phyloP scores from a whole-genome alignment of 768 basidiomycete genomes.

The Auriculariales sp. region DNA sequence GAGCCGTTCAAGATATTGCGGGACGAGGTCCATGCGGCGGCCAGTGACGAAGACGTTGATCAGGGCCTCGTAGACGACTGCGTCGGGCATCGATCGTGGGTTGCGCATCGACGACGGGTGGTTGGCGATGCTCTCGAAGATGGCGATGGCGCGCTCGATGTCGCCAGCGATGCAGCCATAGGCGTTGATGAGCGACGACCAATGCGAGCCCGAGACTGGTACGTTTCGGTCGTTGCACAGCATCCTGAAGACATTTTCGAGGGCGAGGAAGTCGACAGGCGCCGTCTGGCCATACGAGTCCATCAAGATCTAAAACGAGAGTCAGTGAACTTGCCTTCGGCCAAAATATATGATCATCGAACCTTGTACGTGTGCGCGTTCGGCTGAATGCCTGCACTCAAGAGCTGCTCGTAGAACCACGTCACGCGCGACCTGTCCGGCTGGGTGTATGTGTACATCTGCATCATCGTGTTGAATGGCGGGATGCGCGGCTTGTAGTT shows the following conservation, averaged over 20 bases:
- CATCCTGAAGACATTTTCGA: slow-evolving; percentile 57
- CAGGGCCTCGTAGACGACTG: slow-evolving; percentile 79
- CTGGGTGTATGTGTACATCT: slow-evolving; percentile 82
- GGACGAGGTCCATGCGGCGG: slow-evolving; percentile 65
- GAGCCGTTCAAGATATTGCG: slow-evolving; percentile 50
- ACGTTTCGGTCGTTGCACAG: slow-evolving; percentile 35
- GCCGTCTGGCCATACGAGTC: slow-evolving; percentile 80
- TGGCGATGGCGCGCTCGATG: slow-evolving; percentile 54
- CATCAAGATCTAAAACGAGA: slow-evolving; percentile 49
- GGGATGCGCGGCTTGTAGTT: slow-evolving; percentile 84
- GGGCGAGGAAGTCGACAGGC: slow-evolving; percentile 56
- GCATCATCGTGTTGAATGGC: slow-evolving; percentile 99
- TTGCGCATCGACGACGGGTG: slow-evolving; percentile 29
- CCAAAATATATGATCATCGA: slow-evolving; percentile 1
- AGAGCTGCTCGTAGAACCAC: slow-evolving; percentile 57
- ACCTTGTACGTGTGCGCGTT: slow-evolving; percentile 94
- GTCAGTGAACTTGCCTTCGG: slow-evolving; percentile 3
- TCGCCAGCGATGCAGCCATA: slow-evolving; percentile 72
- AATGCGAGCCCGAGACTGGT: slow-evolving; percentile 43
- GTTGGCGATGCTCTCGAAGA: slow-evolving; percentile 61
- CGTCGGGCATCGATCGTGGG: slow-evolving; percentile 41
- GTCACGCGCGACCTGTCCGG: slow-evolving; percentile 69
- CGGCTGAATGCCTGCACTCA: slow-evolving; percentile 44
- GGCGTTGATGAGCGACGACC: slow-evolving; percentile 80
- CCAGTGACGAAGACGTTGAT: slow-evolving; percentile 74